Evolutionary conservation across 805 yeast species (phyloP), one percentile per base, ranked within the genome.

Genomic region (Saturnispora besseyi): DNA sequence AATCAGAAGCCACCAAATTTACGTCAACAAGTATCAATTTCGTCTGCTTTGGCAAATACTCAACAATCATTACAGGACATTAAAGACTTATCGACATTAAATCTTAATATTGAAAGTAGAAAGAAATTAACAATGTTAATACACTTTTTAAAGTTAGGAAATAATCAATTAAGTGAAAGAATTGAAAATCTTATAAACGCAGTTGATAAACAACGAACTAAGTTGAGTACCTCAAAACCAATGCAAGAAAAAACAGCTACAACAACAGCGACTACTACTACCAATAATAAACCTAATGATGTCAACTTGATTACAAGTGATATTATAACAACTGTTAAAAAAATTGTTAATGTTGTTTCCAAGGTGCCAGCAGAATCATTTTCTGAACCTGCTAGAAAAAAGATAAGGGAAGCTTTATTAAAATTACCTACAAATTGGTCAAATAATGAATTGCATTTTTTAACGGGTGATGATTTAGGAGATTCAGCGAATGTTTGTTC

Each of bases 311-410:
- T 54, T 7, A 57, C 54, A 21, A 57, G 59, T 56, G 99, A 91
- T 57, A 87, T 91, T 33, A 82, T 90, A 8, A 77, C 85, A 0
- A 93, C 97, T 0, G 90, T 93, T 26, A 87, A 87, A 63, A 91
- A 88, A 62, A 88, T 89, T 44, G 89, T 90, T 33, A 79, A 81
- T 38, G 79, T 91, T 36, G 85, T 93, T 10, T 87, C 97, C 3
- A 86, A 85, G 55, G 87, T 87, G 57, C 86, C 89, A 1, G 88
- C 90, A 0, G 78, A 74, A 52, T 78, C 88, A 3, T 64, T 84
- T 32, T 87, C 89, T 7, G 88, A 83, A 55, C 85, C 87, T 3
- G 88, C 89, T 7, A 77, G 95, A 55, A 71, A 84, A 2, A 82
- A 84, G 46, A 95, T 93, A 12, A 75, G 97, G 34, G 86, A 84